These are phyloP conservation scores for Candida frijolesensis DNA, from an alignment of 1,139 yeast genomes.

Conservation along the genomic window DNA sequence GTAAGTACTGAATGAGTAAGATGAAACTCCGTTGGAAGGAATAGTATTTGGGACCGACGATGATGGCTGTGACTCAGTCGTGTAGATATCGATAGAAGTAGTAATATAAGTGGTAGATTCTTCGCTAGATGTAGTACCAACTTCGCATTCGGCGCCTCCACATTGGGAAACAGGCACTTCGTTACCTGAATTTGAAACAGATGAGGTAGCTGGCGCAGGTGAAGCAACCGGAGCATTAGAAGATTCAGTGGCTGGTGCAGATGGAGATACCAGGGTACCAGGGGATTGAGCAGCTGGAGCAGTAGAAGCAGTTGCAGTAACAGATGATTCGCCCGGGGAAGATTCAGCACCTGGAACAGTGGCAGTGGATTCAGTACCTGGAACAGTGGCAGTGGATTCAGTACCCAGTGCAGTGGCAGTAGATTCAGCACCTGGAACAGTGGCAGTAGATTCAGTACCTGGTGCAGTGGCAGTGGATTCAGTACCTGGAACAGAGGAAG, in stretches of 20 bases:
- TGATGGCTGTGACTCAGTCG: conserved; percentile 5
- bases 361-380: not conserved
- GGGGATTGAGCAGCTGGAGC: not conserved
- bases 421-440: not conserved
- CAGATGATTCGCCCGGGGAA: too few relatives aligned
- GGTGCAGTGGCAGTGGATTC: too few relatives aligned
- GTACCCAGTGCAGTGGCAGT: not conserved
- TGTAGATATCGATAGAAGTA: not conserved
- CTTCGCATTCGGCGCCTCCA: not conserved
- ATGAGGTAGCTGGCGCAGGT: not conserved
- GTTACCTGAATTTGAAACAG: not conserved
- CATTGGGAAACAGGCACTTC: not conserved
- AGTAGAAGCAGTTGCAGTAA: not conserved
- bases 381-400: not conserved
- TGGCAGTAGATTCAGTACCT: not conserved
- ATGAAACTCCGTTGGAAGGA: not conserved
- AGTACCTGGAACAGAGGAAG: too few relatives aligned
- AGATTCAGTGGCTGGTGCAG: not conserved
- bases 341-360: not conserved
- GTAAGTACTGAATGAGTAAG: not conserved
- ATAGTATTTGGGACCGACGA: not conserved
- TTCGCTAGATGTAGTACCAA: not conserved
- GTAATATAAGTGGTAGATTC: not conserved
- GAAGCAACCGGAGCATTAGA: not conserved
- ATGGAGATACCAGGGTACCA: not conserved